phyloP scores from a whole-genome alignment of 352 stramenopile genomes.

The Blastocystis hominis region DNA sequence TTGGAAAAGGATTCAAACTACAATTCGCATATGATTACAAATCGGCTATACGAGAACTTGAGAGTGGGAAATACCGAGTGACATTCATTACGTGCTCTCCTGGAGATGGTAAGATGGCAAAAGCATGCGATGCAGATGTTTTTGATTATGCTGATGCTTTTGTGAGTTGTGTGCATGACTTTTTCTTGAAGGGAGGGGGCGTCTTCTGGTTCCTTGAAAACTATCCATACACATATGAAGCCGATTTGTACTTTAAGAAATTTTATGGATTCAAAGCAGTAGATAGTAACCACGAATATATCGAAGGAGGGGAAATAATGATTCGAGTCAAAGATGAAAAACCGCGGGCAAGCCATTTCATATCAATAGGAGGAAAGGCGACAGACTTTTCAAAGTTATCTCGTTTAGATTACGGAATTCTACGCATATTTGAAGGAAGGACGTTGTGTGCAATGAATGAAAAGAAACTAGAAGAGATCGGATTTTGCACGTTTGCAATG shows the following conservation, averaged over 20 bases:
- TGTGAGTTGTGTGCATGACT: too few species aligned
- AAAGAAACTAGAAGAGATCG: background rate
- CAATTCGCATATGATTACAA: constrained; percentile 16
- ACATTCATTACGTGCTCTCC: too few species aligned
- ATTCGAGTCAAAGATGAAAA: constrained; percentile 1
- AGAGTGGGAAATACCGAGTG: too few species aligned
- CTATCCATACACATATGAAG: too few species aligned
- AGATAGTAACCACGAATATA: background rate
- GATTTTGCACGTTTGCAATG: constrained; percentile 21
- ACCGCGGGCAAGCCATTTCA: background rate
- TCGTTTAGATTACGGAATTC: constrained; percentile 12
- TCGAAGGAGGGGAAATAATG: constrained; percentile 18
- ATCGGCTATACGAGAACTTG: background rate
- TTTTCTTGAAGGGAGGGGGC: too few species aligned
- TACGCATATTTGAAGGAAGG: constrained; percentile 30
- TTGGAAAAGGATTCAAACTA: constrained; percentile 38
- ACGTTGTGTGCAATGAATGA: too few species aligned
- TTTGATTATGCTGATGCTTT: too few species aligned
- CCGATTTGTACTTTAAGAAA: too few species aligned
- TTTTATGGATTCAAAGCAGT: too few species aligned
- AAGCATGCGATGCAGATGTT: too few species aligned
- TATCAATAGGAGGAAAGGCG: background rate
- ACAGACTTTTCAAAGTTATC: background rate
- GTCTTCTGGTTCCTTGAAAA: too few species aligned
- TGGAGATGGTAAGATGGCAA: too few species aligned